Evolutionary conservation across 352 stramenopile species (phyloP).

Genomic region (Phytophthora cryptogea): DNA sequence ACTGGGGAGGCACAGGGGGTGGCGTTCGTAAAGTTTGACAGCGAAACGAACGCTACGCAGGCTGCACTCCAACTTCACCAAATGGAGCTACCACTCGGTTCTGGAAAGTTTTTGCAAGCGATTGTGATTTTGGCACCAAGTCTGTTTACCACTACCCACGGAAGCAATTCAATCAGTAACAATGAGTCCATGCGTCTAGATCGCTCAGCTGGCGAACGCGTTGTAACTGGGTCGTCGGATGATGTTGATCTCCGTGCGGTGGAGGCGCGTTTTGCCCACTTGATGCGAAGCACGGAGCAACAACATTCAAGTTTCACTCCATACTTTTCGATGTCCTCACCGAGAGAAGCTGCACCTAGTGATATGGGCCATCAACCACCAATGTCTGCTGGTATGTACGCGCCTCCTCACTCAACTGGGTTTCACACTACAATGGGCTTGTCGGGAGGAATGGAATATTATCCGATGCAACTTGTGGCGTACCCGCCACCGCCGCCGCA

Average conservation of each 20-base stretch:
- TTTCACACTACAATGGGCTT: conserved; percentile 19
- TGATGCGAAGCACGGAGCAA: conserved; percentile 73
- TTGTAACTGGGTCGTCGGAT: conserved; percentile 38
- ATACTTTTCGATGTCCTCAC: conserved; percentile 18
- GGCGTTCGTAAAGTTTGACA: conserved; percentile 79
- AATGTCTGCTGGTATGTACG: conserved; percentile 21
- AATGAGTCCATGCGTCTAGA: conserved; percentile 34
- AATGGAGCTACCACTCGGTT: conserved; percentile 53
- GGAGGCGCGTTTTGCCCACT: conserved; percentile 77
- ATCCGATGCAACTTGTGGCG: conserved; percentile 33
- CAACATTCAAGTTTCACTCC: conserved; percentile 26
- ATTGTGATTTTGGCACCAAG: conserved; percentile 73
- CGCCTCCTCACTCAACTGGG: conserved; percentile 7
- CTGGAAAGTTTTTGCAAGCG: conserved; percentile 61
- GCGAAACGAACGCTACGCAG: conserved; percentile 43
- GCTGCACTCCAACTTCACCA: conserved; percentile 65
- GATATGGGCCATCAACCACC: conserved; percentile 13
- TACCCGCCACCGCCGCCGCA: conserved; percentile 31
- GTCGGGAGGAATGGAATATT: conserved; percentile 28
- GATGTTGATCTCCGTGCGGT: conserved; percentile 76
- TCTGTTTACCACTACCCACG: conserved; percentile 66
- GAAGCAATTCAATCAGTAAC: conserved; percentile 22
- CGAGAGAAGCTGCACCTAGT: conserved; percentile 5
- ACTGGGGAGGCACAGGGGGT: conserved; percentile 69
- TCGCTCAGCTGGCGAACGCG: conserved; percentile 18